A percentile compares a stretch with the other conserved stretches of the same genome.
Conservation (phyloP, 1,284 basidiomycete species). For the Psilocybe mexicana region DNA sequence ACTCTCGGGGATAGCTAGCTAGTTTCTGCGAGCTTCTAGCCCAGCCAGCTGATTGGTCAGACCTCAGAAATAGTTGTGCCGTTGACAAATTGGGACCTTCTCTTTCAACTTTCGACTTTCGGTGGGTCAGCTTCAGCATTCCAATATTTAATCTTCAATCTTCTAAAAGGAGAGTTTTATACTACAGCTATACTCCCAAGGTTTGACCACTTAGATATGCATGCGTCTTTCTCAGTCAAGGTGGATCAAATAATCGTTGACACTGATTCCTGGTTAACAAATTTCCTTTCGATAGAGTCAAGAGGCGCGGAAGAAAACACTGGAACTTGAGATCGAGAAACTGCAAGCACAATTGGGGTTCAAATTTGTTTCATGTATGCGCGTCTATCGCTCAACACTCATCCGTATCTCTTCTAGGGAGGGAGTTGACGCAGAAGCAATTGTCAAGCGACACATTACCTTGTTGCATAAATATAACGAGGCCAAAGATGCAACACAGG, state of each 20-base stretch:
- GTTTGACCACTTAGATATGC: constrained; percentile 6
- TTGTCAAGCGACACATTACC: constrained; percentile 70
- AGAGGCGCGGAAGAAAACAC: constrained; percentile 48
- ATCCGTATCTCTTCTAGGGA: constrained; percentile 33
- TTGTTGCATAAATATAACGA: constrained; percentile 78
- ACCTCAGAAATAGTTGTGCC: too few relatives aligned
- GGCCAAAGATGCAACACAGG: constrained; percentile 80
- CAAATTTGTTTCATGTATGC: constrained; percentile 21
- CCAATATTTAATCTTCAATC: too few relatives aligned
- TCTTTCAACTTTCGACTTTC: too few relatives aligned
- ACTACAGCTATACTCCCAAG: too few relatives aligned
- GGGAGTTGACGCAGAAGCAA: constrained; percentile 58
- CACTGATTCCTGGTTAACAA: not conserved
- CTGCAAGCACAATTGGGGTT: constrained; percentile 60
- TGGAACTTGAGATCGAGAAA: constrained; percentile 53
- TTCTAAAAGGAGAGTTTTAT: too few relatives aligned
- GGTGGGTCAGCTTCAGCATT: too few relatives aligned
- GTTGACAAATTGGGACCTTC: too few relatives aligned
- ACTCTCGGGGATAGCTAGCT: too few relatives aligned
- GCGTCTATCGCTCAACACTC: not conserved
- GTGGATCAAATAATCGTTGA: not conserved
- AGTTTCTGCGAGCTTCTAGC: too few relatives aligned
- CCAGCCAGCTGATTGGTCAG: too few relatives aligned
- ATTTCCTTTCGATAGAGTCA: constrained; percentile 43
- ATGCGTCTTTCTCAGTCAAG: constrained; percentile 18